Evolutionary conservation across 768 basidiomycete species (phyloP).

Genomic region (Aureoboletus auriporus): DNA sequence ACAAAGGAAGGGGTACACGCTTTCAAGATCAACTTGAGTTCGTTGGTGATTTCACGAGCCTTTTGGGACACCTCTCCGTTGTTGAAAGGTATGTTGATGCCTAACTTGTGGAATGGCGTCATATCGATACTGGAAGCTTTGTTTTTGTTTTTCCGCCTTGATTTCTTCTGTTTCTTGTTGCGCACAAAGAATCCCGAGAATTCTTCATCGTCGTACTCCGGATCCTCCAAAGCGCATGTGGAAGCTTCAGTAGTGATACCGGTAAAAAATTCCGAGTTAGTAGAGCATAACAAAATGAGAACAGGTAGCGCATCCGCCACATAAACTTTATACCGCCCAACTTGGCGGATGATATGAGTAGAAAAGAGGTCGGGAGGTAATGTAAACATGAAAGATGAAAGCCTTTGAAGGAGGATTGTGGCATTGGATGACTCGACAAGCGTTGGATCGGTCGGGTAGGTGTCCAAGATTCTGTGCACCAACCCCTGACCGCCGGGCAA

Average conservation of each 20-base stretch:
- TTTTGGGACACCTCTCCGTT: slow-evolving; percentile 14
- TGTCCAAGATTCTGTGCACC: slow-evolving; percentile 26
- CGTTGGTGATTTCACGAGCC: slow-evolving; percentile 12
- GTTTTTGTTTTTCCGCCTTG: slow-evolving; percentile 15
- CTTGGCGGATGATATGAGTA: slow-evolving; percentile 3
- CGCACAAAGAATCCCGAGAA: slow-evolving; percentile 3
- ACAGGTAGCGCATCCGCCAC: slow-evolving; percentile 22
- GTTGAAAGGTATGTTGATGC: slow-evolving; percentile 23
- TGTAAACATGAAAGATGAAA: slow-evolving; percentile 25
- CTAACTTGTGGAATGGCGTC: slow-evolving; percentile 29
- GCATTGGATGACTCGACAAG: slow-evolving; percentile 20
- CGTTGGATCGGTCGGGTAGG: slow-evolving; percentile 28
- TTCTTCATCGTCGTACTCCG: slow-evolving; percentile 1
- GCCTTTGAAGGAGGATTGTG: slow-evolving; percentile 17
- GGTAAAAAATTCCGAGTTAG: slow-evolving; percentile 4
- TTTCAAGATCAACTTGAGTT: slow-evolving; percentile 27
- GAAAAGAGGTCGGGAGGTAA: slow-evolving; percentile 17
- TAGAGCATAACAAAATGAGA: slow-evolving; percentile 13
- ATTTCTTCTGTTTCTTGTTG: slow-evolving; percentile 28
- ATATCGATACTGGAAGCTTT: slow-evolving; percentile 18
- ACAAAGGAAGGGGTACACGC: slow-evolving; percentile 11
- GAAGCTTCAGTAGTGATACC: too few species aligned
- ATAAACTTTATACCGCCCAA: slow-evolving; percentile 20
- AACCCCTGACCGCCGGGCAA: slow-evolving; percentile 12
- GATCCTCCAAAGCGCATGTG: slow-evolving; percentile 3